A percentile compares a stretch with the other conserved stretches of the same genome.
These are phyloP conservation scores for Prorocentrum cordatum DNA, from an alignment of 169 alveolate genomes.

Conservation along the genomic window DNA sequence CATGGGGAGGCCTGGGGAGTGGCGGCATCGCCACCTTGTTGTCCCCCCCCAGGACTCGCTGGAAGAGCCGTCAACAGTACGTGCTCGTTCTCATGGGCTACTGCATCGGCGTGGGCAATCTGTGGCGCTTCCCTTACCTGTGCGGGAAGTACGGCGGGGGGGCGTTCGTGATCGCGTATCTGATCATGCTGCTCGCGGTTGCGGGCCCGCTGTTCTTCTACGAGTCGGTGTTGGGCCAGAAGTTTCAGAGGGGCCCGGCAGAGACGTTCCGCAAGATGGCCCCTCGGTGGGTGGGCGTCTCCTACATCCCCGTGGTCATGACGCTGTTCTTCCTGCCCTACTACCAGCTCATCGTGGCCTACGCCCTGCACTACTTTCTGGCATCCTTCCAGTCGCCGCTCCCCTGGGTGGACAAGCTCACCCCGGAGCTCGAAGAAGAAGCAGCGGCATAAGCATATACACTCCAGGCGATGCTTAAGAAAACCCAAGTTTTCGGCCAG, in stretches of 20 bases:
- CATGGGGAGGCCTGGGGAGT: too few species aligned
- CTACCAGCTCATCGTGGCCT: neutral
- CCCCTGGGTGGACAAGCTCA: neutral
- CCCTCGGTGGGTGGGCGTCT: too few species aligned
- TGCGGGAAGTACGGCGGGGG: conserved; percentile 11
- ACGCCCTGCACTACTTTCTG: neutral
- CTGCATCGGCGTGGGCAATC: conserved; percentile 13
- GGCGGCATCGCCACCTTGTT: too few species aligned
- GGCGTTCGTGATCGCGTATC: neutral
- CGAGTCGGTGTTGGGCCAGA: conserved; percentile 10
- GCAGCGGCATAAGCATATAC: too few species aligned
- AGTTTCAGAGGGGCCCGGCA: neutral
- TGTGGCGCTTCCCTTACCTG: conserved; percentile 27
- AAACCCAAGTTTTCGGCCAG: too few species aligned
- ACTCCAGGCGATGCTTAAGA: too few species aligned
- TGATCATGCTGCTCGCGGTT: neutral
- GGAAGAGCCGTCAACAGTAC: too few species aligned
- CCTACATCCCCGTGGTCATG: too few species aligned
- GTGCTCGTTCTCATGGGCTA: neutral
- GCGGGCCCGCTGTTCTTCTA: conserved; percentile 4
- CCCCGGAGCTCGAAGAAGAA: neutral
- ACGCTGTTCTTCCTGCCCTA: neutral
- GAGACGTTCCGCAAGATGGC: too few species aligned
- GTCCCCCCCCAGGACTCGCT: too few species aligned
- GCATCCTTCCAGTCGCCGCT: neutral